Evolutionary conservation across 371 early-diverging fungal genomes (phyloP), one percentile per base, ranked within the genome.

Genomic region (Circinella minor): DNA sequence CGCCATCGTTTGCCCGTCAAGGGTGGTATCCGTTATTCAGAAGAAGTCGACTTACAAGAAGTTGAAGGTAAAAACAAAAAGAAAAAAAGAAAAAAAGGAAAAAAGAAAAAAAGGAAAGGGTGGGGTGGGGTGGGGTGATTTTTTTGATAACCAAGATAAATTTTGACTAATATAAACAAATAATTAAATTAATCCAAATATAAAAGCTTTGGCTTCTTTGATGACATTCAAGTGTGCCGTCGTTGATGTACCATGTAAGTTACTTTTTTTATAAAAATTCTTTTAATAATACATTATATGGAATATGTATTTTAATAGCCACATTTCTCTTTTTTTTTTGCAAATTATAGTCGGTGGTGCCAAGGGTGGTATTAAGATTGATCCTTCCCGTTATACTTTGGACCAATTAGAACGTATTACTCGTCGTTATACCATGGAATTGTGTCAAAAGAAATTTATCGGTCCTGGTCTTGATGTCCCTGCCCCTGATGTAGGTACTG

Each of bases 141-240:
- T 27, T 27, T 27, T 27, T 27, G 27, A 27, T 27, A 2, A 27
- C 2, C 27, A 27, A 27, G 2, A 27, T 27, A 27, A 27, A 27
- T 27, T 27, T 27, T 27, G 43, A 43, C 11, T 6, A 43, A 43
- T 43, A 9, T 14, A 13, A 63, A 47, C 10, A 17, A 39, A 63
- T 5, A 11, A 15, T 2, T 49, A 15, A 34, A 20, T 20, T 14
- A 34, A 36, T 27, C 7, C 60, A n/a, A n/a, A 8, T 18, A 61
- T n/a, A 37, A 37, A 61, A 83, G 91, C 91, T 55, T 75, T 90
- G 77, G 91, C 91, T 20, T 87, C 92, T 14, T 79, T 92, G 65
- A 95, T 95, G 96, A 95, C 96, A 34, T 95, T 89, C 84, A 95
- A 95, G 83, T 94, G 95, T 81, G 96, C 96, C 55, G 93, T 95